Evolutionary conservation across 2,329 filamentous ascomycete genomes (phyloP).

Genomic region (Colletotrichum aenigma): DNA sequence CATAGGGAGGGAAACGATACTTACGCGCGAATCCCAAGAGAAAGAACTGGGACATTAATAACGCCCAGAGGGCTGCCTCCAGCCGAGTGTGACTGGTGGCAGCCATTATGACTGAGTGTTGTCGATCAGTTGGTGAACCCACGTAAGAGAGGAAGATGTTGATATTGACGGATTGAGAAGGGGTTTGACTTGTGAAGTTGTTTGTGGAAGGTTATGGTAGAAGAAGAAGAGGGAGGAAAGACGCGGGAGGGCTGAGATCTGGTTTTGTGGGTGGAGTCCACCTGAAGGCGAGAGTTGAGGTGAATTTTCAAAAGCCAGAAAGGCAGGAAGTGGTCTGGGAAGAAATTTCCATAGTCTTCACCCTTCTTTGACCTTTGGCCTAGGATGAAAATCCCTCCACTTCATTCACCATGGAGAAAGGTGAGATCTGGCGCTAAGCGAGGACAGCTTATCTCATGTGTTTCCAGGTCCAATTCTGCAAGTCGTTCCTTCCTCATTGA

Average conservation of each 20-base stretch:
- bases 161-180: neutral
- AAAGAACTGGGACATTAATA: neutral
- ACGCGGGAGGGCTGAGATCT: fast-evolving
- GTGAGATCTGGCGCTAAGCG: neutral
- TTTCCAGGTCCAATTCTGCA: neutral
- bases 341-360: too few species aligned
- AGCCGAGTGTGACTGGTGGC: neutral
- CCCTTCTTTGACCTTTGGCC: neutral
- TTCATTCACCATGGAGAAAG: neutral
- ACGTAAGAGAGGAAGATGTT: neutral
- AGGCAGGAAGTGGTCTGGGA: neutral
- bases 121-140: neutral
- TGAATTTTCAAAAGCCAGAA: neutral
- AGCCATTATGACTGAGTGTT: neutral
- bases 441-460: neutral
- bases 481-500: neutral
- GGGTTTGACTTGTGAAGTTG: neutral
- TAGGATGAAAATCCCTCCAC: neutral
- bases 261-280: neutral
- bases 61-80: neutral
- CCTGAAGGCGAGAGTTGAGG: neutral
- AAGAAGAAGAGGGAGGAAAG: neutral
- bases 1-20: neutral
- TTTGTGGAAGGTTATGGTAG: neutral
- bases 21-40: neutral